A percentile compares a stretch with the other conserved stretches of the same genome.
Evolutionary conservation across 495 filamentous ascomycete species (phyloP).

Genomic region (Lichina pygmaea): DNA sequence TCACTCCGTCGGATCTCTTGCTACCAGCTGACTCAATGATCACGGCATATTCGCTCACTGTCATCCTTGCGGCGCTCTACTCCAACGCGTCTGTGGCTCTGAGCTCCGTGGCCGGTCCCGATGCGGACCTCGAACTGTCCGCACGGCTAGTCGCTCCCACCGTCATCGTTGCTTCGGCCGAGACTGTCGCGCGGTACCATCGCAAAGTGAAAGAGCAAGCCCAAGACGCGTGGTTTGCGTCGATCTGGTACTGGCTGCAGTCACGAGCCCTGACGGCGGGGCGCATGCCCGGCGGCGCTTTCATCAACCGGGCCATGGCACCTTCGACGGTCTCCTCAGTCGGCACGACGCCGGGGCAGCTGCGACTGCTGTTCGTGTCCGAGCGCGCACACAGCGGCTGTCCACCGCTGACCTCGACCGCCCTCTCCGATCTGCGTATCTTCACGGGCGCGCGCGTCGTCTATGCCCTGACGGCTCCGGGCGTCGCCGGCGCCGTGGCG

Average conservation of each 20-base stretch:
- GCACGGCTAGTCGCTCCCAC: constrained; percentile 54
- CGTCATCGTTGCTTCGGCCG: constrained; percentile 52
- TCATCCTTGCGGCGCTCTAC: constrained; percentile 61
- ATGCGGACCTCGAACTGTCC: constrained; percentile 41
- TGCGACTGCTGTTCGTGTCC: constrained; percentile 46
- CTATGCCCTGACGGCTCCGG: constrained; percentile 60
- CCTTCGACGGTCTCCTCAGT: constrained; percentile 29
- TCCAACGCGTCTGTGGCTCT: constrained; percentile 67
- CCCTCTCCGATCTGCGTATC: constrained; percentile 51
- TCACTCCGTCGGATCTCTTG: constrained; percentile 52
- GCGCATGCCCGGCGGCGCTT: constrained; percentile 36
- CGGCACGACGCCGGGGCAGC: constrained; percentile 39
- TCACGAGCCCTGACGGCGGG: constrained; percentile 41
- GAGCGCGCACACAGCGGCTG: constrained; percentile 25
- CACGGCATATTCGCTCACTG: constrained; percentile 46
- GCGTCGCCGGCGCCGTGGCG: constrained; percentile 57
- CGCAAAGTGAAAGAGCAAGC: constrained; percentile 11
- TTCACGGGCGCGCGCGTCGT: constrained; percentile 58
- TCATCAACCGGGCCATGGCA: constrained; percentile 31
- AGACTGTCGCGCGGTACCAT: constrained; percentile 42
- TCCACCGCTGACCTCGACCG: constrained; percentile 29
- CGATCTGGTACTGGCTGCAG: constrained; percentile 38
- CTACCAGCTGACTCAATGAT: constrained; percentile 69
- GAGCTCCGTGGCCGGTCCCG: constrained; percentile 53
- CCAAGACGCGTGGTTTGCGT: constrained; percentile 15